Percentiles rank a stretch among this genome's conserved stretches.
phyloP scores from a whole-genome alignment of 768 basidiomycete species.

The Pleurotus tuber-regium region DNA sequence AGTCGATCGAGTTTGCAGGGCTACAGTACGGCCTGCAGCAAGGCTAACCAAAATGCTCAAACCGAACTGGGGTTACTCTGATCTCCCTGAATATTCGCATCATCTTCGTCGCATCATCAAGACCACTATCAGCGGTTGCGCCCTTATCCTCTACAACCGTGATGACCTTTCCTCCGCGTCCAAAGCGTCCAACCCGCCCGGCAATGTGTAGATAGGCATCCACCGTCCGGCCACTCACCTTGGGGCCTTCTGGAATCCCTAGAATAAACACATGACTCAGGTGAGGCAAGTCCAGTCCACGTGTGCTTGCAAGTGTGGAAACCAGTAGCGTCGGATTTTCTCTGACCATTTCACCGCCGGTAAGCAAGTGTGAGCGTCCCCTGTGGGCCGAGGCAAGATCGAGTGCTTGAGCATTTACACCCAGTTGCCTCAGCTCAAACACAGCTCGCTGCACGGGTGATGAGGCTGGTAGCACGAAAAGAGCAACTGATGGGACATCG shows the following conservation, averaged over 20 bases:
- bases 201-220: constrained; percentile 70
- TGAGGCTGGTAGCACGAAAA: constrained; percentile 65
- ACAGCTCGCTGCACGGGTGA: constrained; percentile 62
- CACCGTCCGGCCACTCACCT: constrained; percentile 37
- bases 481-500: constrained; percentile 64
- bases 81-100: constrained; percentile 41
- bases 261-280: constrained; percentile 75
- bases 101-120: constrained; percentile 38
- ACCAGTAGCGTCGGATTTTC: constrained; percentile 66
- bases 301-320: constrained; percentile 63
- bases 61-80: constrained; percentile 40
- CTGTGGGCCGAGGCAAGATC: constrained; percentile 46
- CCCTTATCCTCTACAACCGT: constrained; percentile 49
- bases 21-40: neutral
- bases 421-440: constrained; percentile 60
- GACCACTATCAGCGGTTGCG: constrained; percentile 24
- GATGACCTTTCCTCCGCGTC: constrained; percentile 63
- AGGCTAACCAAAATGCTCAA: constrained; percentile 49
- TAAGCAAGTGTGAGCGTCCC: constrained; percentile 41
- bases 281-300: constrained; percentile 71
- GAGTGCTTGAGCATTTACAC: constrained; percentile 63
- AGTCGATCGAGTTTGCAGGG: neutral
- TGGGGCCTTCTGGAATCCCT: constrained; percentile 51
- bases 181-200: constrained; percentile 76
- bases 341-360: constrained; percentile 23